Base-by-base conservation (phyloP, 805 yeast genomes). In the Kodamaea kakaduensis region DNA sequence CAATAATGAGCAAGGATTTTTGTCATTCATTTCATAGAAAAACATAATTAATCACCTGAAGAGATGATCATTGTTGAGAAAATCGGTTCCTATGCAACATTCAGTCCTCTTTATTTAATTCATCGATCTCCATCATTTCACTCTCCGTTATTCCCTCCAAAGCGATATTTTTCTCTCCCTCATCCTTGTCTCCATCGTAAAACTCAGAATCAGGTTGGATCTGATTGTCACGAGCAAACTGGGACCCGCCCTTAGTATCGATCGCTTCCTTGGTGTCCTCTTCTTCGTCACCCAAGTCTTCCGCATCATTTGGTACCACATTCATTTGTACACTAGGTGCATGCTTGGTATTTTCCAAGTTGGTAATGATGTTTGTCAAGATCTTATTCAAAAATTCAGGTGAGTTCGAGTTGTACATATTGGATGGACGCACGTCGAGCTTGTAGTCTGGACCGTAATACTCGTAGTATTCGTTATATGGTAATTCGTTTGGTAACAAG, bases 301-400 rank as follows among this genome's bases (percentile, higher is more conserved):
- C 95, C n/a, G 77, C 70, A 59, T 90, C 97, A 25, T 78, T 73
- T 6, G 97, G 97, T 17, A 86, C 93, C 34, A 82, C 75, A 47
- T 85, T 82, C 79, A 87, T 76, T 61, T 90, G 97, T 21, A 90
- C 97, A 36, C 95, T 84, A n/a, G 98, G 98, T 0, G 97, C 95
- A 60, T 82, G 87, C 59, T 84, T 81, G n/a, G 97, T 87, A 50
- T 84, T 77, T 50, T 87, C 94, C 52, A 90, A 67, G 62, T 85
- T 88, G 40, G 76, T 67, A 36, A 83, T 71, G 36, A 90, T 84
- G 50, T 82, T 84, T 9, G 84, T 73, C 52, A 87, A 65, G 34
- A 90, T 81, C 59, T 86, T 84, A 60, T 87, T 86, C 50, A 90
- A 69, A 56, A 88, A 90, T 58, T 89, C 97, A 16, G 94, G 90